Percentiles rank a stretch among this genome's conserved stretches.
These are phyloP conservation scores for Byssochlamys sp. DNA, from an alignment of 2,329 filamentous ascomycete genomes.

Conservation along the genomic window DNA sequence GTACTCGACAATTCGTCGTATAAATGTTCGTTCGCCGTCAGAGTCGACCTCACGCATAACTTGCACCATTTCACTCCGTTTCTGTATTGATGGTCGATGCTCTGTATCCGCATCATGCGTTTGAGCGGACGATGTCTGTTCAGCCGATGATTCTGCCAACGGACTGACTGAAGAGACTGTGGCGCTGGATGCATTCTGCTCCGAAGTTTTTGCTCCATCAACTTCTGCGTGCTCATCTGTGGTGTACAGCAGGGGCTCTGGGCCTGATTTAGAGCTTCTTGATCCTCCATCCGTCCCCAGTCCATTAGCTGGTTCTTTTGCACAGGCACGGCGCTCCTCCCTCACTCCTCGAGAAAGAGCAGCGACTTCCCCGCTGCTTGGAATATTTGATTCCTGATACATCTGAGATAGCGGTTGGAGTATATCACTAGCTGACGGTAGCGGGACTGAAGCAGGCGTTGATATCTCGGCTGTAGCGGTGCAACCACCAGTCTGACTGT, in stretches of 20 bases:
- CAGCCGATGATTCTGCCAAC: background rate
- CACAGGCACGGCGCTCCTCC: background rate
- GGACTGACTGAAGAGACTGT: background rate
- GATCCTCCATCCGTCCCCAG: background rate
- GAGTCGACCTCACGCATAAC: constrained; percentile 21
- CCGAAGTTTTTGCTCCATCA: background rate
- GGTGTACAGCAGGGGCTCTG: background rate
- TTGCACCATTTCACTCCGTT: constrained; percentile 22
- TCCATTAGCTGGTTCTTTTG: background rate
- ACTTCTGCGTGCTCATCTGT: background rate
- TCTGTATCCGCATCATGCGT: background rate
- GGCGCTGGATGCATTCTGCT: background rate
- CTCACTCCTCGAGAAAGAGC: constrained; percentile 3
- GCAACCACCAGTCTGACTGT: background rate
- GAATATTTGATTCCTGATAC: constrained; percentile 3
- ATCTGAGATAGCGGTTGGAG: constrained; percentile 5
- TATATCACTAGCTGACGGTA: constrained; percentile 3
- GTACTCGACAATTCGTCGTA: constrained; percentile 28
- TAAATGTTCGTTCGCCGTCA: constrained; percentile 24
- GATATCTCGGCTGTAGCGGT: background rate
- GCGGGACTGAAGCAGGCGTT: background rate
- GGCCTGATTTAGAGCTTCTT: background rate
- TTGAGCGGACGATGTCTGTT: background rate
- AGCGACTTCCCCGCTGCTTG: constrained; percentile 7
- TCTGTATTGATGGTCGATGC: constrained; percentile 11